A percentile compares a stretch with the other conserved stretches of the same genome.
phyloP scores from a whole-genome alignment of 495 filamentous ascomycete genomes.

The Aspergillus asperescens region DNA sequence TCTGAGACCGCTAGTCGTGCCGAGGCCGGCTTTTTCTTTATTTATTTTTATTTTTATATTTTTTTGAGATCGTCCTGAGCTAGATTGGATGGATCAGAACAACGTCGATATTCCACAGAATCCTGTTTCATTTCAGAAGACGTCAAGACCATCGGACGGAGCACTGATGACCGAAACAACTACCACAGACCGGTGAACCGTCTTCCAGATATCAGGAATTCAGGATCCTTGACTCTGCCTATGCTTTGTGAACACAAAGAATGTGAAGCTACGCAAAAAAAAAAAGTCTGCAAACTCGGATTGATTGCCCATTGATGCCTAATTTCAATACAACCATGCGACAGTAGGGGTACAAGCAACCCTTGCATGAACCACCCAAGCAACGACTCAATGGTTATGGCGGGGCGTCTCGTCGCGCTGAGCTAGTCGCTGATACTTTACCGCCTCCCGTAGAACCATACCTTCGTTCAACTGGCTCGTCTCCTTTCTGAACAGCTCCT shows the following conservation, averaged over 20 bases:
- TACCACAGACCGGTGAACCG: background rate
- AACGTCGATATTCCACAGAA: background rate
- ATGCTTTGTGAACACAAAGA: background rate
- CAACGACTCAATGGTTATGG: slow-evolving; percentile 45
- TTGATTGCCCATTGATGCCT: background rate
- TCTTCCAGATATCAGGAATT: background rate
- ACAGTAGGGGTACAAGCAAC: background rate
- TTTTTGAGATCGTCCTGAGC: background rate
- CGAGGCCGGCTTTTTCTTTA: slow-evolving; percentile 13
- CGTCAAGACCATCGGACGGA: background rate
- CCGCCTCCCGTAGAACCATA: slow-evolving; percentile 48
- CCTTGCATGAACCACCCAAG: slow-evolving; percentile 6
- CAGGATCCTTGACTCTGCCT: background rate
- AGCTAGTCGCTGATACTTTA: slow-evolving; percentile 49
- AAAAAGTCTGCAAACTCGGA: background rate
- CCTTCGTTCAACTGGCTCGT: slow-evolving; percentile 48
- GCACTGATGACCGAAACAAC: background rate
- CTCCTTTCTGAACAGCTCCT: slow-evolving; percentile 48
- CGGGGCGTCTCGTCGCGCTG: slow-evolving; percentile 40
- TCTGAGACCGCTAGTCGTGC: slow-evolving; percentile 11
- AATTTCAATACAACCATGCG: background rate
- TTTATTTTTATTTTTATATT: no score
- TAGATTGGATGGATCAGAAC: background rate
- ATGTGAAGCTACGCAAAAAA: background rate
- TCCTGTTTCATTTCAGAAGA: background rate